Evolutionary conservation across 2,329 filamentous ascomycete species (phyloP).

Genomic region (Lojkania enalia): DNA sequence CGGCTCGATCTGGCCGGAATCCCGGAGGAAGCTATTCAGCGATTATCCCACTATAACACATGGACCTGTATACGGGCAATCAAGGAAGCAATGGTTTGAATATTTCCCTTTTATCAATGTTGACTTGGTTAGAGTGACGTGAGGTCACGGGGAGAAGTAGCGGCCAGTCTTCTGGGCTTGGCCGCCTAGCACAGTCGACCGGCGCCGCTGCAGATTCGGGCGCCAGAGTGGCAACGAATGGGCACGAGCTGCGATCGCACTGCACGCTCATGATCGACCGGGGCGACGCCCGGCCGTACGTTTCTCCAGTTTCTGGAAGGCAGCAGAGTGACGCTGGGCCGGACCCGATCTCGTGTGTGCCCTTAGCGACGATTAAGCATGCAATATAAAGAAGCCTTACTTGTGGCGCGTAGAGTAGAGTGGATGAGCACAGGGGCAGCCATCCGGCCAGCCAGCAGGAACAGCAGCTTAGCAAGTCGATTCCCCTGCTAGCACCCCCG

Average conservation of each 20-base stretch:
- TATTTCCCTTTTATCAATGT: constrained; percentile 8
- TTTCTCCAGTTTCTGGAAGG: constrained; percentile 31
- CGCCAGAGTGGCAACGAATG: constrained; percentile 8
- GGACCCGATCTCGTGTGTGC: constrained; percentile 16
- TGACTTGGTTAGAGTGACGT: not conserved
- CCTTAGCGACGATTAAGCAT: constrained; percentile 15
- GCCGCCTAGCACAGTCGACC: not conserved
- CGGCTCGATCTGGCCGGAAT: constrained; percentile 25
- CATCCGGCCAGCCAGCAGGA: constrained; percentile 21
- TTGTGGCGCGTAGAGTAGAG: constrained; percentile 32
- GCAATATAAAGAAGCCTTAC: constrained; percentile 17
- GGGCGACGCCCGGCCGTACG: constrained; percentile 8
- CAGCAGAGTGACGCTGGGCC: constrained; percentile 15
- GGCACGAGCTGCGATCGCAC: constrained; percentile 14
- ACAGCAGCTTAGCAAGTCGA: constrained; percentile 19
- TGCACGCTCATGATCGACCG: constrained; percentile 11
- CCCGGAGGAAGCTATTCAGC: constrained; percentile 17
- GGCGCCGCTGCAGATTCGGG: not conserved
- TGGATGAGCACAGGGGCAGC: constrained; percentile 17
- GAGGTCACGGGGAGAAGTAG: constrained; percentile 9
- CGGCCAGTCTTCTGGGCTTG: constrained; percentile 16
- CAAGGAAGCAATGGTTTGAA: constrained; percentile 11
- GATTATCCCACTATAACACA: constrained; percentile 16
- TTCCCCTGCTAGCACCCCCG: constrained; percentile 6
- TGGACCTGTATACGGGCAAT: constrained; percentile 20